Conservation (phyloP, 164 flowering plant genomes). For the Tetracentron sinense region DNA sequence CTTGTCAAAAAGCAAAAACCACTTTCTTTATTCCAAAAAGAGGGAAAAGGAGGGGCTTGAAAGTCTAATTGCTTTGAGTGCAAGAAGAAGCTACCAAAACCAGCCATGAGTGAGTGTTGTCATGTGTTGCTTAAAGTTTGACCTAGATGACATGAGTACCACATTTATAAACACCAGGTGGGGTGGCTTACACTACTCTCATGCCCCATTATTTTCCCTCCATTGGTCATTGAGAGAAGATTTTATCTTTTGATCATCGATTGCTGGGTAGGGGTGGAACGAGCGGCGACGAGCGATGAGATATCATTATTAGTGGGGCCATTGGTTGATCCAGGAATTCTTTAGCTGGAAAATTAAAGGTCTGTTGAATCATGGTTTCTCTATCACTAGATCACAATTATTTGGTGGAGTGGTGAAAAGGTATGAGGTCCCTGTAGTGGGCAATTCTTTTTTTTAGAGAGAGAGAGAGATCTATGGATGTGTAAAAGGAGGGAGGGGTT, state of each 20-base stretch:
- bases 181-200: constrained; percentile 50
- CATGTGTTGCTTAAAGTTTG: constrained; percentile 53
- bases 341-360: too few species aligned
- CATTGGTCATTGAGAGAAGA: constrained; percentile 28
- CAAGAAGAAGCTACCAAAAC: constrained; percentile 62
- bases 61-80: constrained; percentile 63
- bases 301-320: constrained; percentile 21
- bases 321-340: constrained; percentile 20
- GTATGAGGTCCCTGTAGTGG: constrained; percentile 15
- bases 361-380: too few species aligned
- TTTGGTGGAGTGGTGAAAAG: constrained; percentile 13
- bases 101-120: constrained; percentile 4
- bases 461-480: constrained; percentile 17
- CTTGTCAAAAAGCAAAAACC: constrained; percentile 31
- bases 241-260: too few species aligned
- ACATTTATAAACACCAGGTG: constrained; percentile 19
- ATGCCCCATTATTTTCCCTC: constrained; percentile 56
- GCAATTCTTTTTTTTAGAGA: constrained; percentile 21
- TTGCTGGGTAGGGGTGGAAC: too few species aligned
- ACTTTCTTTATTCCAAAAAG: constrained; percentile 36
- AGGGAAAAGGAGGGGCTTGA: constrained; percentile 14
- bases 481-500: constrained; percentile 9
- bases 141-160: constrained; percentile 38
- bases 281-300: too few species aligned
- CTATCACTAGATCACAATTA: too few species aligned